Base-by-base conservation (phyloP, 495 filamentous ascomycete genomes). In the Neurospora terricola region DNA sequence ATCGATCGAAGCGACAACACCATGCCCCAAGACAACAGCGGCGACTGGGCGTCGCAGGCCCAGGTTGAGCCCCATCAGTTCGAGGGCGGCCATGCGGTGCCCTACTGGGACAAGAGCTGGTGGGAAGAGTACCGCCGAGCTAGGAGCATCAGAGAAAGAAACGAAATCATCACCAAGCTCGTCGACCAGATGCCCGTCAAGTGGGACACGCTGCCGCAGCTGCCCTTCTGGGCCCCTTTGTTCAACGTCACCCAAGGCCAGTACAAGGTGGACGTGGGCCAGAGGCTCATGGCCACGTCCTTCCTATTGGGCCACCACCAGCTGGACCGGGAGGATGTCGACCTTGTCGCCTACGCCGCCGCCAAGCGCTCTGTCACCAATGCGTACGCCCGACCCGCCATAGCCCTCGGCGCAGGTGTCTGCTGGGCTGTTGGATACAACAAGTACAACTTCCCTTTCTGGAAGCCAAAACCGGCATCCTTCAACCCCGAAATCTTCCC, bases 391-490 rank as follows among this genome's bases (percentile, higher is more conserved):
- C 27, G 48, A 3, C 78, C 78, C 23, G 23, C 71, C 10, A 27
- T 45, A 12, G 37, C 74, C 27, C 27, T 69, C 39, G 27, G 68
- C 21, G 38, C 73, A 21, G 16, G 42, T 36, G 72, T 34, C 39
- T 73, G 73, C 27, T 62, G 59, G 69, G n/a, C 68, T 38, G 72
- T 72, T 9, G 77, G 78, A 30, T 73, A 72, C 10, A 39, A 73
- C 16, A 72, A 16, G 16, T 75, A 74, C 37, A 77, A 76, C 36
- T 80, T 80, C 54, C 78, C 78, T 30, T 73, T 77, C 39, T 74
- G 62, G 66, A 77, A 73, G 18, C 78, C 77, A 8, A 72, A 75
- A 38, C 70, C 72, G 38, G 62, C 38, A 3, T 70, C 10, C 1
- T 76, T 76, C 72, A 72, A 71, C 42, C 74, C 74, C 9, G 10